These are phyloP conservation scores for Leccinum fuscescens DNA, from an alignment of 1,284 basidiomycete genomes.

Conservation along the genomic window DNA sequence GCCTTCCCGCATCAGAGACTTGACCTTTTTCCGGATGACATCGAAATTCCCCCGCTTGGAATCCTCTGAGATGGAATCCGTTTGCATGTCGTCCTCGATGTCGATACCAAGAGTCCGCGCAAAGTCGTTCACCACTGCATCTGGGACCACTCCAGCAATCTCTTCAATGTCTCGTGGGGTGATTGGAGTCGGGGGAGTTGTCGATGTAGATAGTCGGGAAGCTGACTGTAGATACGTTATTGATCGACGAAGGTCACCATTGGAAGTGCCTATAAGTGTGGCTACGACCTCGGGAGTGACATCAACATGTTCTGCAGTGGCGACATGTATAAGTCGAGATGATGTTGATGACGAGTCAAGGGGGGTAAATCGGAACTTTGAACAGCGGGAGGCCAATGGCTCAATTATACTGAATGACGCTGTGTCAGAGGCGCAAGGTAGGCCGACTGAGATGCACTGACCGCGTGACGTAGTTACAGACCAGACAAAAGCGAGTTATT, in stretches of 20 bases:
- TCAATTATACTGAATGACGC: constrained; percentile 83
- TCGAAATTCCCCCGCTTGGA: constrained; percentile 57
- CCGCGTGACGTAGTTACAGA: constrained; percentile 99
- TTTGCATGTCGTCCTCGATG: constrained; percentile 49
- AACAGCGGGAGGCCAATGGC: constrained; percentile 97
- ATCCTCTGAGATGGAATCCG: constrained; percentile 39
- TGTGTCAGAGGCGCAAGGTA: constrained; percentile 10
- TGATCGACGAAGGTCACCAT: constrained; percentile 94
- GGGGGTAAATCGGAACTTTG: constrained; percentile 97
- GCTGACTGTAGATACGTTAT: constrained; percentile 99
- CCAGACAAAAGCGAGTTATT: constrained; percentile 97
- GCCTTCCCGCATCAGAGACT: constrained; percentile 78
- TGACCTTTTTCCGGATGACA: constrained; percentile 71
- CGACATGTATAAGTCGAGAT: constrained; percentile 80
- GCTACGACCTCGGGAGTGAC: constrained; percentile 58
- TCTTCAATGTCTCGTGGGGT: constrained; percentile 83
- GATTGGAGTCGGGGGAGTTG: constrained; percentile 69
- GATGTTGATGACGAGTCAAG: constrained; percentile 80
- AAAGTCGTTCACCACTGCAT: constrained; percentile 68
- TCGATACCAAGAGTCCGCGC: constrained; percentile 79
- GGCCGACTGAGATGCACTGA: constrained; percentile 35
- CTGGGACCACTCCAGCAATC: constrained; percentile 94
- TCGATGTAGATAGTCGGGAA: constrained; percentile 76
- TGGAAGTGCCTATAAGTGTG: constrained; percentile 77
- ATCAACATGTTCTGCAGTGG: constrained; percentile 56